Evolutionary conservation across 179 eudicot genomes (phyloP), one percentile per base, ranked within the genome.

Genomic region (Beta macrorhiza): DNA sequence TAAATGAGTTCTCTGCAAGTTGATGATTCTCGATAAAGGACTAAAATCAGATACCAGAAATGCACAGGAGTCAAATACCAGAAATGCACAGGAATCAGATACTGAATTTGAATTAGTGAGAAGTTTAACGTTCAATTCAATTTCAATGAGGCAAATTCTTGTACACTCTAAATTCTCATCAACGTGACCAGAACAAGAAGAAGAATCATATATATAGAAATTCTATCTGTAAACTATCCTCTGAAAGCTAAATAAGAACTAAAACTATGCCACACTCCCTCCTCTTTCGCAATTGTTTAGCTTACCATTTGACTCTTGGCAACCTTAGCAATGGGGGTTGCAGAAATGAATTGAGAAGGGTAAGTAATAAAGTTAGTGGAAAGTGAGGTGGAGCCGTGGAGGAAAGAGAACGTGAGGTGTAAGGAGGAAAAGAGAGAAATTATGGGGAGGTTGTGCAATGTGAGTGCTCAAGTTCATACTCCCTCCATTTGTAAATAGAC

Each of bases 161-260:
- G 29, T 32, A 75, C 67, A 75, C 67, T 19, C 47, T 14, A 25
- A 75, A 57, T 25, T 75, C 53, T 75, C 52, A 37, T 75, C 16
- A 57, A 16, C 5, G 17, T 75, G 25, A 75, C 10, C 58, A 10
- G 25, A 74, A 14, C 51, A 37, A 75, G 25, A 75, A 19, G 65
- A 57, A 52, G 22, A 37, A 14, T 75, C 63, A 74, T 52, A 25
- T 25, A 25, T 25, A 25, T 17, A 52, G 5, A 53, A 8, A 56
- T 25, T 17, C 29, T 14, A 67, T 75, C 15, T 29, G 8, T 79
- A 62, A 80, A 62, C 3, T 74, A 76, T 49, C 17, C 65, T 20
- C 10, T 69, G 52, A n/a, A 58, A 44, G 71, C 29, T 64, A 11
- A 19, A n/a, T 1, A 17, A 63, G 7, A 75, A 55, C 13, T 1